Conservation (phyloP, 345 rosid genomes). For the Populus ilicifolia region DNA sequence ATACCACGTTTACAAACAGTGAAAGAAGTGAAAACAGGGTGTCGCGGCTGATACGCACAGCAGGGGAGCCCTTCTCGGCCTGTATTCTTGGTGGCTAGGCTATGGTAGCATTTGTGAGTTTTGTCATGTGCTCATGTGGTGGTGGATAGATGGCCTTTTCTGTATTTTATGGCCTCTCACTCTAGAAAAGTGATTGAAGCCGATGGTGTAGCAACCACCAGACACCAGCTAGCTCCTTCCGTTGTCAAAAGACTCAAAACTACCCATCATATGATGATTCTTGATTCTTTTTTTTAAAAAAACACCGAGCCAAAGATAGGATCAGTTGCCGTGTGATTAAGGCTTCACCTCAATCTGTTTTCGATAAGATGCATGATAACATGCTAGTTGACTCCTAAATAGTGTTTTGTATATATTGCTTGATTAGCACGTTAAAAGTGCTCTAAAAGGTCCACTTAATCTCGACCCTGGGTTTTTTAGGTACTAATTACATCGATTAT, state of each 20-base stretch:
- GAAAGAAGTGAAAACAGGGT: too few relatives aligned
- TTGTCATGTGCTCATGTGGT: neutral
- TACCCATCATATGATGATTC: neutral
- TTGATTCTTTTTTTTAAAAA: neutral
- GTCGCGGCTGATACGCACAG: neutral
- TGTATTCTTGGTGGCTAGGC: neutral
- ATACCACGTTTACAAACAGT: too few relatives aligned
- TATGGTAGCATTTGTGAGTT: too few relatives aligned
- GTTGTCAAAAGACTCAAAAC: neutral
- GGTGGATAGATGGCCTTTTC: neutral
- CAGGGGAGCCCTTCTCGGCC: neutral
- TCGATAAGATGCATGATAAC: neutral
- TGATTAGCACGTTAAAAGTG: neutral
- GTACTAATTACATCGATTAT: too few relatives aligned
- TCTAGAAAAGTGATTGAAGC: neutral
- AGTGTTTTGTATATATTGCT: neutral
- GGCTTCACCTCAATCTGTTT: neutral
- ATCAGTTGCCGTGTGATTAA: neutral
- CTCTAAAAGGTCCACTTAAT: neutral
- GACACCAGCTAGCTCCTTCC: neutral
- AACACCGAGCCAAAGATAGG: neutral
- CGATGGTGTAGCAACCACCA: neutral
- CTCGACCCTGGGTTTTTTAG: too few relatives aligned
- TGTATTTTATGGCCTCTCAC: too few relatives aligned
- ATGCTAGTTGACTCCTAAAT: neutral